Conservation (phyloP, 257 asterid genomes). For the Gentiana straminea region DNA sequence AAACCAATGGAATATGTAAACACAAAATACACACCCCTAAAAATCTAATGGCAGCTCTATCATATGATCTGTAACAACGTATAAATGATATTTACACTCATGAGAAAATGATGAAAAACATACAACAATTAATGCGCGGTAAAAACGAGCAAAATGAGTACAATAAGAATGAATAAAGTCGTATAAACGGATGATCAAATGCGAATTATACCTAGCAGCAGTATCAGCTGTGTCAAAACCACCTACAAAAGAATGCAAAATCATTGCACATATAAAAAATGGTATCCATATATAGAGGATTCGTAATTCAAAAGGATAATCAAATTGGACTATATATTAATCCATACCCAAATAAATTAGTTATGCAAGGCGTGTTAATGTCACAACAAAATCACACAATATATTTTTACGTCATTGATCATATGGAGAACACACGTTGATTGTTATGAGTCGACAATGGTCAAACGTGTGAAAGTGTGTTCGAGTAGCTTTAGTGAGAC, state of each 20-base stretch:
- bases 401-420: no score
- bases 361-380: background rate
- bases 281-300: background rate
- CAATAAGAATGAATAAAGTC: background rate
- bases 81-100: background rate
- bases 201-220: constrained; percentile 56
- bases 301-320: background rate
- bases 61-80: constrained; percentile 25
- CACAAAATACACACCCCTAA: constrained; percentile 14
- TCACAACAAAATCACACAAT: no score
- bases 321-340: background rate
- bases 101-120: background rate
- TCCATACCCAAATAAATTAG: constrained; percentile 17
- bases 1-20: background rate
- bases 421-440: no score
- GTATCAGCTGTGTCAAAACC: constrained; percentile 87
- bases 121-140: no score
- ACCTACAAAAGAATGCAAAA: constrained; percentile 27
- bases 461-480: no score
- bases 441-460: no score
- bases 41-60: constrained; percentile 39
- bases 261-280: background rate
- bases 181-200: background rate
- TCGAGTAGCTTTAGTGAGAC: no score
- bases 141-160: background rate